These are phyloP conservation scores for Cryptococcus sp. DNA, from an alignment of 1,284 basidiomycete species.

Conservation along the genomic window DNA sequence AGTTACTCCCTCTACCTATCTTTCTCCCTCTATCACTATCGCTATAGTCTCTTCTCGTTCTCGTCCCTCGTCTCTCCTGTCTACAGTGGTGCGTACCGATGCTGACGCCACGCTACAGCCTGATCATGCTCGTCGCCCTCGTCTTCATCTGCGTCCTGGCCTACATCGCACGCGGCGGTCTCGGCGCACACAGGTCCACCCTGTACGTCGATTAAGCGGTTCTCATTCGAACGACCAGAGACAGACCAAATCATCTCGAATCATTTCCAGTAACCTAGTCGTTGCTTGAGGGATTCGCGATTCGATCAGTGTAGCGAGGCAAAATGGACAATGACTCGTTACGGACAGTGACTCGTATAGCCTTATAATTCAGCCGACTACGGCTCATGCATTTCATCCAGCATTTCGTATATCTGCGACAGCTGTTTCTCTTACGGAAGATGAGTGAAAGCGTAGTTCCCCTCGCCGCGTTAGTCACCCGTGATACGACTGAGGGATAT, in stretches of 20 bases:
- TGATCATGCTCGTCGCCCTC: slow-evolving; percentile 49
- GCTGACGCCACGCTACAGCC: slow-evolving; percentile 17
- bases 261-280: too few species aligned
- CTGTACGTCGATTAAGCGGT: slow-evolving; percentile 42
- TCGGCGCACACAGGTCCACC: slow-evolving; percentile 40
- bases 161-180: slow-evolving; percentile 49
- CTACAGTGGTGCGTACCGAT: not conserved
- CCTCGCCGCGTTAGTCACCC: too few species aligned
- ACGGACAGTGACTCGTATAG: not conserved
- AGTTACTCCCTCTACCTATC: slow-evolving; percentile 9
- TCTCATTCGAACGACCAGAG: not conserved
- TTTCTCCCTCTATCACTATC: not conserved
- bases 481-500: too few species aligned
- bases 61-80: not conserved
- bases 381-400: slow-evolving; percentile 1
- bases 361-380: not conserved
- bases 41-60: too few species aligned
- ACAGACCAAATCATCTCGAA: not conserved
- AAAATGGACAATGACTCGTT: not conserved
- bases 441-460: too few species aligned
- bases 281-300: too few species aligned
- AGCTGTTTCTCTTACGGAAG: too few species aligned
- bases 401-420: not conserved
- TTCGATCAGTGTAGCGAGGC: not conserved
- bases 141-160: slow-evolving; percentile 45